These are phyloP conservation scores for Closterium sp. DNA, from an alignment of 139 green algal genomes.

Conservation along the genomic window DNA sequence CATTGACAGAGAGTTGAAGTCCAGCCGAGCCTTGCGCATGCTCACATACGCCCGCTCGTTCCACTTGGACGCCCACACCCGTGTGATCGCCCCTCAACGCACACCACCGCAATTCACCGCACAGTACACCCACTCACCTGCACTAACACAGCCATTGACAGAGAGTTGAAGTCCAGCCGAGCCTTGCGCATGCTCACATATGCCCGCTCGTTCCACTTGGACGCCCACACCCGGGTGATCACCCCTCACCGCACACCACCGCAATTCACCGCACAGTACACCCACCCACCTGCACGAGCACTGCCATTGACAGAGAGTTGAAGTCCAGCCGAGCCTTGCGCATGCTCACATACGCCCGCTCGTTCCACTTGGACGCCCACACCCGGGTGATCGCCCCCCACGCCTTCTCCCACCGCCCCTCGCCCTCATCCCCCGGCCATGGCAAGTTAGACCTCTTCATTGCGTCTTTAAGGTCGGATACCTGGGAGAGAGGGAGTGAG, in stretches of 20 bases:
- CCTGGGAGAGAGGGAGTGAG: constrained; percentile 5
- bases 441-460: constrained; percentile 76
- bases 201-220: too few species aligned
- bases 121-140: constrained; percentile 78
- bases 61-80: too few species aligned
- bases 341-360: constrained; percentile 79
- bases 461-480: constrained; percentile 61
- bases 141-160: constrained; percentile 97
- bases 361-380: constrained; percentile 98
- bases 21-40: too few species aligned
- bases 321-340: constrained; percentile 65
- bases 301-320: constrained; percentile 93
- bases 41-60: too few species aligned
- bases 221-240: constrained; percentile 80
- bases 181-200: constrained; percentile 91
- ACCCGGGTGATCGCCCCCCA: constrained; percentile 60
- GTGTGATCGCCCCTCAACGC: too few species aligned
- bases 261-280: too few species aligned
- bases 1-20: too few species aligned
- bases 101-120: too few species aligned
- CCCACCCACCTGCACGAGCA: constrained; percentile 92
- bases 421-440: constrained; percentile 63
- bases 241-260: neutral
- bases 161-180: constrained; percentile 62
- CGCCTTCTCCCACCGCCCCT: constrained; percentile 71